Conservation (phyloP, 2,329 filamentous ascomycete genomes). For the Penicillium sp. region DNA sequence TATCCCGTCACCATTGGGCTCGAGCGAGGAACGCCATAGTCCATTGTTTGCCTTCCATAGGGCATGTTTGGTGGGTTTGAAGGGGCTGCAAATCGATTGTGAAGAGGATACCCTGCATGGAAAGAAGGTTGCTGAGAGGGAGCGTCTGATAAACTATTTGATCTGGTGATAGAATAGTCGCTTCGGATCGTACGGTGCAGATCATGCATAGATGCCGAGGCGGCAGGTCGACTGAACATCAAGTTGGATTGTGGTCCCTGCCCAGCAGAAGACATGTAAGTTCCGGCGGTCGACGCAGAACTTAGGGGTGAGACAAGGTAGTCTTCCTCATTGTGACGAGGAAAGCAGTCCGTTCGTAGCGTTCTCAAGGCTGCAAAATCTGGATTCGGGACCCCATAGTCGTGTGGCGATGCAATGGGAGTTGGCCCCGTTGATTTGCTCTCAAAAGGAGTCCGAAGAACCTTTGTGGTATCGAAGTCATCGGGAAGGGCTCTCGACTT, state of each 20-base stretch:
- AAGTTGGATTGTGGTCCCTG: conserved; percentile 25
- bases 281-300: conserved; percentile 35
- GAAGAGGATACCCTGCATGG: conserved; percentile 29
- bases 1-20: conserved; percentile 30
- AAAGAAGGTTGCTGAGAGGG: conserved; percentile 24
- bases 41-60: conserved; percentile 30
- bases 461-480: conserved; percentile 61
- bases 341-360: conserved; percentile 35
- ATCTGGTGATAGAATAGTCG: conserved; percentile 31
- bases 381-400: conserved; percentile 40
- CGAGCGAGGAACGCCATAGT: conserved; percentile 27
- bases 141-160: conserved; percentile 38
- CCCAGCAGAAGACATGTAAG: conserved; percentile 35
- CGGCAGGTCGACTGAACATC: conserved; percentile 26
- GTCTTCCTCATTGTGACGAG: conserved; percentile 37
- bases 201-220: conserved; percentile 28
- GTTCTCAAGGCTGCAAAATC: conserved; percentile 33
- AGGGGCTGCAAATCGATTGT: conserved; percentile 28
- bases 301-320: conserved; percentile 40
- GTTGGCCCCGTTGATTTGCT: conserved; percentile 48
- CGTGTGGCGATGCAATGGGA: conserved; percentile 48
- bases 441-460: conserved; percentile 56
- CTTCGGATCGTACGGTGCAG: conserved; percentile 29
- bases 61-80: conserved; percentile 27
- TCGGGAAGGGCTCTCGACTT: conserved; percentile 60